Base-by-base conservation (phyloP, 2,329 filamentous ascomycete genomes). In the Aspergillus sp. region DNA sequence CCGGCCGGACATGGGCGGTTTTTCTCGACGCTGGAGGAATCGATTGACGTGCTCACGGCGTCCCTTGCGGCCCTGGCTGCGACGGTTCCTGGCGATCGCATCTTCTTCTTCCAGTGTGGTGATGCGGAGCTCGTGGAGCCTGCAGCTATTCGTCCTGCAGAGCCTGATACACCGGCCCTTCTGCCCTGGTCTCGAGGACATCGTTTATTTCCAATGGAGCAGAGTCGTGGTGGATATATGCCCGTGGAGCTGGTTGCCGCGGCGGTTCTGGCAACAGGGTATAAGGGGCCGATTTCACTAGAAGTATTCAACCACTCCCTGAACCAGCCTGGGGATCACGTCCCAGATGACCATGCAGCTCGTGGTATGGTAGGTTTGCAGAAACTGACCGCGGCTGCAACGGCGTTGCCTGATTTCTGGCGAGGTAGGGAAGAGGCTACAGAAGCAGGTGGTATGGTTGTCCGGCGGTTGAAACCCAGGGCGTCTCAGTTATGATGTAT, bases 101-200 rank as follows among this genome's bases (percentile, higher is more conserved):
- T 73, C 33, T 73, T 73, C 51, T 73, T 73, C 54, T 71, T 68
- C 51, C 71, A 73, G 46, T 63, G 67, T 8, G 70, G 65, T 2
- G 71, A 73, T 61, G 71, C 70, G 2, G 66, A 72, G 41, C 51
- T 66, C 4, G 50, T 73, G 34, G 61, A 70, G 52, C 67, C 68
- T 2, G 44, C 51, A 12, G 61, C 24, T 0, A 67, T 71, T n/a
- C 57, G 58, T n/a, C 68, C 68, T 0, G 54, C 56, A 4, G 67
- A 69, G 7, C 63, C 63, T 1, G 51, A 57, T 5, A 64, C 63
- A 0, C 70, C 71, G 3, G 46, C 54, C 11, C 61, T 72, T 15
- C 52, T 73, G 12, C 70, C 70, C 1, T 73, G 71, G 71, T 73
- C 71, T 3, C 58, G 70, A 27, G 60, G 61, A 1, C 68, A 73